These are phyloP conservation scores for Lunasporangiospora selenospora DNA, from an alignment of 192 early-diverging fungal genomes.

Conservation along the genomic window DNA sequence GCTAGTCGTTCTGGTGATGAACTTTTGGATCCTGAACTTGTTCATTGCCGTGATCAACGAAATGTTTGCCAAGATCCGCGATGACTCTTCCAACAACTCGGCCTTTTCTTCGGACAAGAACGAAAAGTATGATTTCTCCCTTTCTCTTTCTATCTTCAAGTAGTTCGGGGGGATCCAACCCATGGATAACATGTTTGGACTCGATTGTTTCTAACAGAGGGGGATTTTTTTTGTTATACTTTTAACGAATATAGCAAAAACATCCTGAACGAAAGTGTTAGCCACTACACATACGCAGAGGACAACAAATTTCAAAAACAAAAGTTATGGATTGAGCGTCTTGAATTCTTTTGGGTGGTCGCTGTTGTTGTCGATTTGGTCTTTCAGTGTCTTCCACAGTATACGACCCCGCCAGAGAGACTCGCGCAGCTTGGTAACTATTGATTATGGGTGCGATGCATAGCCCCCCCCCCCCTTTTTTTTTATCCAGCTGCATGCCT, in stretches of 20 bases:
- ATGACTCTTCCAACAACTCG: slow-evolving; percentile 60
- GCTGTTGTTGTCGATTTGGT: slow-evolving; percentile 57
- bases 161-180: too few relatives aligned
- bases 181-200: too few relatives aligned
- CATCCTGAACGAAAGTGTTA: slow-evolving; percentile 28
- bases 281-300: slow-evolving; percentile 20
- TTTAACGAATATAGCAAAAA: slow-evolving; percentile 10
- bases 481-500: too few relatives aligned
- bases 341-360: slow-evolving; percentile 49
- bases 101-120: slow-evolving; percentile 62
- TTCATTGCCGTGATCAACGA: slow-evolving; percentile 72
- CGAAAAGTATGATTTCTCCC: slow-evolving; percentile 19
- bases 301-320: slow-evolving; percentile 5
- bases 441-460: neutral
- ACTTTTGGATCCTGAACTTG: slow-evolving; percentile 69
- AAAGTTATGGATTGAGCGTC: slow-evolving; percentile 14
- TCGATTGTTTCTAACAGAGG: too few relatives aligned
- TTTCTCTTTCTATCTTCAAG: too few relatives aligned
- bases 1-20: slow-evolving; percentile 62
- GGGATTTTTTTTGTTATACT: neutral
- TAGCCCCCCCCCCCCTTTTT: neutral
- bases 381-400: slow-evolving; percentile 53
- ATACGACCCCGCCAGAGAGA: slow-evolving; percentile 17
- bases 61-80: slow-evolving; percentile 72
- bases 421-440: slow-evolving; percentile 41